Conservation (phyloP, 495 filamentous ascomycete genomes). For the Podospora australis region DNA sequence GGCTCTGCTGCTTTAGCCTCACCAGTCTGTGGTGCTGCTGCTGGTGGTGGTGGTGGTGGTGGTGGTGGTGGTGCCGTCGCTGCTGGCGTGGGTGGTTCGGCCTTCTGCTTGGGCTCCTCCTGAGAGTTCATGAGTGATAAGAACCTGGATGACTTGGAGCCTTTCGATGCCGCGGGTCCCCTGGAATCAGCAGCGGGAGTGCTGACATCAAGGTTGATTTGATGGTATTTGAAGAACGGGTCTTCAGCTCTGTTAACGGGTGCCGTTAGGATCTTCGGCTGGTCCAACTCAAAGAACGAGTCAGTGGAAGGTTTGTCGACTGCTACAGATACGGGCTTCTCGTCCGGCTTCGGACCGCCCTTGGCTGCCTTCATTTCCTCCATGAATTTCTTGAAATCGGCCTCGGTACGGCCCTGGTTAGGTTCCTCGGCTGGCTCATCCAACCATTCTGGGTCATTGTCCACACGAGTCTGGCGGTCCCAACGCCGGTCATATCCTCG, state of each 20-base stretch:
- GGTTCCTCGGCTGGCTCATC: constrained; percentile 70
- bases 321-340: constrained; percentile 38
- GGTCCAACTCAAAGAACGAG: constrained; percentile 32
- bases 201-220: constrained; percentile 34
- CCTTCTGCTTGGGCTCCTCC: constrained; percentile 50
- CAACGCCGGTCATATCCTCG: constrained; percentile 41
- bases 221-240: constrained; percentile 66
- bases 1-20: constrained; percentile 36
- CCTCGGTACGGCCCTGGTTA: constrained; percentile 65
- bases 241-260: constrained; percentile 61
- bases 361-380: constrained; percentile 72
- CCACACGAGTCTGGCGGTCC: constrained; percentile 58
- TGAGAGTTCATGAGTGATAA: constrained; percentile 72
- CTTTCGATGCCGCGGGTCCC: constrained; percentile 37
- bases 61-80: constrained; percentile 9
- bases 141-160: constrained; percentile 68
- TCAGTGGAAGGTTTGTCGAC: constrained; percentile 21
- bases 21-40: constrained; percentile 3
- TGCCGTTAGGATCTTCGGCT: constrained; percentile 47
- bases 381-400: constrained; percentile 95
- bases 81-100: constrained; percentile 43
- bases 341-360: constrained; percentile 32
- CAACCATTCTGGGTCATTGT: constrained; percentile 82
- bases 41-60: no score
- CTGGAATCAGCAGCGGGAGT: constrained; percentile 35